Evolutionary conservation across 345 rosid genomes (phyloP).

Genomic region (Kandelia obovata): DNA sequence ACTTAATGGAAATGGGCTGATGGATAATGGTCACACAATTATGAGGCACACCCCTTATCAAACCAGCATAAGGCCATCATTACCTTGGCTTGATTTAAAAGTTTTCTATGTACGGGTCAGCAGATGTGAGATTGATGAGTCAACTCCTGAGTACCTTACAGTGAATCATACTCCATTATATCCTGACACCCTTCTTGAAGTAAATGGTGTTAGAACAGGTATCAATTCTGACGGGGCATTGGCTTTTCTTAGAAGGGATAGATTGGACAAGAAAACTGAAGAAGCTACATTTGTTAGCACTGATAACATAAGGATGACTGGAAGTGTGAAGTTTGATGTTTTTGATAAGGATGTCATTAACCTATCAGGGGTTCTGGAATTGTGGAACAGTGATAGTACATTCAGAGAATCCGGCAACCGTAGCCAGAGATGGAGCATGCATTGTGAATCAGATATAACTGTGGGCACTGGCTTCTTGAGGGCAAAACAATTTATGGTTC

Average conservation of each 20-base stretch:
- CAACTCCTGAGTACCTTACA: conserved; percentile 24
- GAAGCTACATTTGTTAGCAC: conserved; percentile 37
- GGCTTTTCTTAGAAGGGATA: conserved; percentile 23
- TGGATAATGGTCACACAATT: conserved; percentile 31
- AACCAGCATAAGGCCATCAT: conserved; percentile 26
- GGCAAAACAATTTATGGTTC: conserved; percentile 12
- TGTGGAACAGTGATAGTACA: conserved; percentile 13
- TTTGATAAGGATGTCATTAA: conserved; percentile 17
- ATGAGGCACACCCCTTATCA: conserved; percentile 35
- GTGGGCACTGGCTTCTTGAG: conserved; percentile 21
- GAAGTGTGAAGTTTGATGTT: conserved; percentile 28
- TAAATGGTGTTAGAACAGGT: conserved; percentile 28
- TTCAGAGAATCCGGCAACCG: conserved; percentile 15
- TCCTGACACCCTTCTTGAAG: conserved; percentile 31
- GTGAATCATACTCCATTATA: conserved; percentile 22
- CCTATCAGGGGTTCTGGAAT: conserved; percentile 20
- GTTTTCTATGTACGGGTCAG: conserved; percentile 28
- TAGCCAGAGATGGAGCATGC: conserved; percentile 25
- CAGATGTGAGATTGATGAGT: conserved; percentile 28
- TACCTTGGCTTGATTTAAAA: conserved; percentile 29
- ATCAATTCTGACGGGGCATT: conserved; percentile 16
- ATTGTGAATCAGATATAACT: conserved; percentile 19
- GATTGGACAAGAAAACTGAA: conserved; percentile 31
- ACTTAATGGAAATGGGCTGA: conserved; percentile 35
- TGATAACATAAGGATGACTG: conserved; percentile 21